Base-by-base conservation (phyloP, 2,329 filamentous ascomycete species). In the Aureobasidium leucospermi region DNA sequence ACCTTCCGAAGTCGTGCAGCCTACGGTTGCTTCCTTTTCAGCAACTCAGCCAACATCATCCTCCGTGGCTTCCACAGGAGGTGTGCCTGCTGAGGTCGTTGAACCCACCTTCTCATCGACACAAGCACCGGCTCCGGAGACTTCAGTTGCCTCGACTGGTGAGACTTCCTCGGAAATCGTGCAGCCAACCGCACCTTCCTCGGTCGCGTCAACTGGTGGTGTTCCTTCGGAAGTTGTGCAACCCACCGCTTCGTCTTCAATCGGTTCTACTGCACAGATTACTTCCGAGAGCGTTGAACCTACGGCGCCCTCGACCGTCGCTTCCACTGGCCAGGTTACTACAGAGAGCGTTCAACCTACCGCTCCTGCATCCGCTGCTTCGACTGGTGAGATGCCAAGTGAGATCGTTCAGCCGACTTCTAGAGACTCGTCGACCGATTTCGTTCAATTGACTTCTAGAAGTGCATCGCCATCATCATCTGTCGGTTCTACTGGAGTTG, bases 331-430 rank as follows among this genome's bases (percentile, higher is more conserved):
- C 11, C 19, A 28, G 19, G 45, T 46, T 28, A 11, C 19, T 13
- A 19, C 36, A 6, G 57, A 59, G 9, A 59, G 38, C 29, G 57
- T 60, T 9, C 34, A 53, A 23, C 59, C 59, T 23, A 60, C 59
- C 11, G 49, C 36, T 15, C 36, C 58, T 31, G 43, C 57, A 3
- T 19, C 34, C 2, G 6, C 19, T 15, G 23, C 34, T 38, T 46
- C 53, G 3, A 51, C 34, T 52, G 41, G 53, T 15, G 38, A 15
- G 3, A 11, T 55, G 13, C 19, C 56, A 19, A n/a, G 16, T 7
- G 39, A 32, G 11, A 7, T 42, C 13, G 51, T 60, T 15, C 42
- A 46, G 28, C 59, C 59, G 11, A 60, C 59, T 7, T 41, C 58
- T 8, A n/a, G 36, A 29, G 41, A 41, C 15, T 9, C 48, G 9